Percentiles rank a stretch among this genome's conserved stretches.
These are phyloP conservation scores for Fagus sylvatica DNA, from an alignment of 306 rosid species.

Conservation along the genomic window DNA sequence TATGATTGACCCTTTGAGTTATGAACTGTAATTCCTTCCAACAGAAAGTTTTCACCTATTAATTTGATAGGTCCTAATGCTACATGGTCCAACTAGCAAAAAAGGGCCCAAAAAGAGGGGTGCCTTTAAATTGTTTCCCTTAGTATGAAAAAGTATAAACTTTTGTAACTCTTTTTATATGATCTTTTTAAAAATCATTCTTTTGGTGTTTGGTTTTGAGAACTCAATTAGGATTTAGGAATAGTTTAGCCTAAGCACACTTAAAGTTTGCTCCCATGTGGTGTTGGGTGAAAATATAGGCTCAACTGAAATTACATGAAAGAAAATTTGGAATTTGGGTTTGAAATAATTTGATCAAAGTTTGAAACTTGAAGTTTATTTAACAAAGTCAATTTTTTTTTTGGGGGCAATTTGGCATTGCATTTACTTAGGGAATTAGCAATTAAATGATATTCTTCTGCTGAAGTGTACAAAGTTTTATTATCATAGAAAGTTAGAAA, in stretches of 20 bases:
- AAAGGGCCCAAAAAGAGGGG: slow-evolving; percentile 5
- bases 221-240: not conserved
- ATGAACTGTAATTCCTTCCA: not conserved
- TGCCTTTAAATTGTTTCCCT: not conserved
- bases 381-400: not conserved
- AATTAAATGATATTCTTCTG: not conserved
- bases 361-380: not conserved
- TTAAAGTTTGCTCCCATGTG: not conserved
- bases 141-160: not conserved
- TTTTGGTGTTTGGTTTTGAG: not conserved
- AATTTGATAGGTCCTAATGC: not conserved
- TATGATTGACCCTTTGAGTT: not conserved
- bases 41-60: not conserved
- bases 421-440: not conserved
- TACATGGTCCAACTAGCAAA: not conserved
- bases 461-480: not conserved
- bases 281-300: not conserved
- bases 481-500: not conserved
- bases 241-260: not conserved
- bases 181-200: not conserved
- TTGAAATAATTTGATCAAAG: not conserved
- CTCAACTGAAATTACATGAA: not conserved
- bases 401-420: not conserved
- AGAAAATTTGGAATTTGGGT: not conserved
- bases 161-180: not conserved